Conservation (phyloP, 257 asterid genomes). For the Jaltomata sinuosa region DNA sequence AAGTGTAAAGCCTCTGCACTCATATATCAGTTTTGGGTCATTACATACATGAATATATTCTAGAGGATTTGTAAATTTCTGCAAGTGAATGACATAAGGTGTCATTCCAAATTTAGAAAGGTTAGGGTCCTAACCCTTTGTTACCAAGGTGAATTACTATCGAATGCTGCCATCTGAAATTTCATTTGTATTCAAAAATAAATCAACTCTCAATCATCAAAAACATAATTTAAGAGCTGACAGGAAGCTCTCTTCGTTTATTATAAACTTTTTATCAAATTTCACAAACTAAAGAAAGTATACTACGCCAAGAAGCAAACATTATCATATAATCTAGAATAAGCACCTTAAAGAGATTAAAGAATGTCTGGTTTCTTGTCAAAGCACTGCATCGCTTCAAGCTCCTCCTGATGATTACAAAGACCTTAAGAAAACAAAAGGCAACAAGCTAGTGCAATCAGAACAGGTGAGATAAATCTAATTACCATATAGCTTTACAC, state of each 20-base stretch:
- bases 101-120: neutral
- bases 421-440: constrained; percentile 45
- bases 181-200: neutral
- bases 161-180: neutral
- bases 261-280: neutral
- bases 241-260: neutral
- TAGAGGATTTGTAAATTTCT: neutral
- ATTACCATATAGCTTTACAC: neutral
- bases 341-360: constrained; percentile 84
- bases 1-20: neutral
- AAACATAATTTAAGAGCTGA: neutral
- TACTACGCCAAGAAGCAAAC: neutral
- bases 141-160: neutral
- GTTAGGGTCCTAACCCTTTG: neutral
- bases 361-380: constrained; percentile 78
- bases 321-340: neutral
- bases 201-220: neutral
- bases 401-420: constrained; percentile 78
- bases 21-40: neutral
- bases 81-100: neutral
- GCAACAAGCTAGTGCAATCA: constrained; percentile 5
- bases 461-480: neutral
- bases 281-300: constrained; percentile 1
- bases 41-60: neutral
- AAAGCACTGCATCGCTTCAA: constrained; percentile 94